Percentiles rank a stretch among this genome's conserved stretches.
phyloP scores from a whole-genome alignment of 2,329 filamentous ascomycete species.

The Colletotrichum graminicola region DNA sequence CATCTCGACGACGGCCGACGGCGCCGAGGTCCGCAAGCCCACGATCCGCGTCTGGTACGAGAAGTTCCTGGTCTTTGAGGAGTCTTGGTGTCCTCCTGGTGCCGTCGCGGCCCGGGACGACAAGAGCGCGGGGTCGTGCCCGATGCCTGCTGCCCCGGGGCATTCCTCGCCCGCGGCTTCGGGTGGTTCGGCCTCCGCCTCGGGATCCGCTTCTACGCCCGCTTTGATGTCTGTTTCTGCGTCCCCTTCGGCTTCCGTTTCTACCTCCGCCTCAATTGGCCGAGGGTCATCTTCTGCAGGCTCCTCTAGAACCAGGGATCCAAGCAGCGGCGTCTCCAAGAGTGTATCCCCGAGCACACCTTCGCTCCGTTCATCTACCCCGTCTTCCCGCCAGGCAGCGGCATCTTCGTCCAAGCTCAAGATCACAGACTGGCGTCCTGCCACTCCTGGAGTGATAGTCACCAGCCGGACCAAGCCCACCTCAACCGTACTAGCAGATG shows the following conservation, averaged over 20 bases:
- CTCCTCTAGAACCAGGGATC: neutral
- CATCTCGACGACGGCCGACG: neutral
- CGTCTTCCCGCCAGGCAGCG: neutral
- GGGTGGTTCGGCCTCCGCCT: neutral
- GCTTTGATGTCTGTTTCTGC: neutral
- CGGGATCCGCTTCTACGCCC: neutral
- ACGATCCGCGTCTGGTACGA: slow-evolving; percentile 20
- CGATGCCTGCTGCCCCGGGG: slow-evolving; percentile 8
- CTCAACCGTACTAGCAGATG: neutral
- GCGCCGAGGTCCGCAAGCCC: slow-evolving; percentile 4
- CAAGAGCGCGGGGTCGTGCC: neutral
- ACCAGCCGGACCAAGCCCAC: neutral
- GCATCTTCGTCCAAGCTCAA: neutral
- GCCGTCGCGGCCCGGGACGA: neutral
- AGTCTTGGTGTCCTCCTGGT: slow-evolving; percentile 5
- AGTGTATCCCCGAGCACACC: too few relatives aligned
- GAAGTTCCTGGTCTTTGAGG: neutral
- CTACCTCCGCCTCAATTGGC: neutral
- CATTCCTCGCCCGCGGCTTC: neutral
- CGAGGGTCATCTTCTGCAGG: neutral
- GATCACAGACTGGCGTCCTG: neutral
- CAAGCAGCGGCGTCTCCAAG: neutral
- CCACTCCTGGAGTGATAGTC: neutral
- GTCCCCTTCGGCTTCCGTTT: neutral
- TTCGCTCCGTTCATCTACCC: too few relatives aligned